Conservation (phyloP, 106 monocot species). For the Dioscorea dumetorum region DNA sequence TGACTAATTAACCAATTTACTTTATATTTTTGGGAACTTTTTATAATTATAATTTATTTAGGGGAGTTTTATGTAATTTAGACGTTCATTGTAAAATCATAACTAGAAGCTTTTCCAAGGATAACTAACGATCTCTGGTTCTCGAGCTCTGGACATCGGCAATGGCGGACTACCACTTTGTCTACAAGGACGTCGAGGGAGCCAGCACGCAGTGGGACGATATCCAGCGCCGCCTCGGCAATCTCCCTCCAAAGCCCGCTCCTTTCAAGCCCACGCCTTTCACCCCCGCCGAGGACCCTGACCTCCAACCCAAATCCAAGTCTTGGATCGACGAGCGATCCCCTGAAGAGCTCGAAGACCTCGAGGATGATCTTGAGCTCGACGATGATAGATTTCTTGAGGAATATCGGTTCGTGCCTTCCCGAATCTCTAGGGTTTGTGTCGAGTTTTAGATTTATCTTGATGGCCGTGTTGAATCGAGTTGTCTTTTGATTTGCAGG, state of each 20-base stretch:
- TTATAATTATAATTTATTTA: too few relatives aligned
- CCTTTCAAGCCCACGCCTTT: conserved; percentile 78
- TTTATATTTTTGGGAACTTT: too few relatives aligned
- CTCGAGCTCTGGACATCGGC: neutral
- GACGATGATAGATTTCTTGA: conserved; percentile 90
- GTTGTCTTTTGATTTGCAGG: conserved; percentile 28
- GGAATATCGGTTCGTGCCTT: conserved; percentile 56
- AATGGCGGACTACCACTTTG: conserved; percentile 74
- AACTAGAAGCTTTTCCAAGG: neutral
- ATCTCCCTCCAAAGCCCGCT: conserved; percentile 81
- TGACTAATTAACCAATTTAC: too few relatives aligned
- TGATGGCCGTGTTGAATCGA: neutral
- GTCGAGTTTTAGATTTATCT: neutral
- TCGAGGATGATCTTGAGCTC: conserved; percentile 76
- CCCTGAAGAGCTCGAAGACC: conserved; percentile 77
- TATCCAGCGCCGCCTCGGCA: conserved; percentile 82
- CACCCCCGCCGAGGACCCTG: conserved; percentile 51
- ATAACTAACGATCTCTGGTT: neutral
- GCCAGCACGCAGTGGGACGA: conserved; percentile 94
- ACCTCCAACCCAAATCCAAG: conserved; percentile 50
- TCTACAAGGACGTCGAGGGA: conserved; percentile 98
- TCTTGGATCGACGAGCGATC: conserved; percentile 67
- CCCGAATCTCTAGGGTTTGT: too few relatives aligned
- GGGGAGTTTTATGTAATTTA: too few relatives aligned
- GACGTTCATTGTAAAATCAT: neutral